Evolutionary conservation across 441 rosid genomes (phyloP), one percentile per base, ranked within the genome.

Genomic region (Iberis amara): DNA sequence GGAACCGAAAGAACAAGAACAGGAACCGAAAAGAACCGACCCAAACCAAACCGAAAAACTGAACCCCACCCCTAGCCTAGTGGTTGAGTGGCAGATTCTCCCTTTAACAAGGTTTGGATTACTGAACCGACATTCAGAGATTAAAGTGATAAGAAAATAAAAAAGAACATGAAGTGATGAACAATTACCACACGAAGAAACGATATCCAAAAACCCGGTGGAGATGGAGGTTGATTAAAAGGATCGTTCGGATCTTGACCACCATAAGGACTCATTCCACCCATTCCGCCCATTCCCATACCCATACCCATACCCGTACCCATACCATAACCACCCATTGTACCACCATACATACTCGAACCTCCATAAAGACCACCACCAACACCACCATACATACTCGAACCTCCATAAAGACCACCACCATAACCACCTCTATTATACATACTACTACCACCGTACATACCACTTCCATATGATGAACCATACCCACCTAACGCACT

Each of bases 191-290:
- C 94, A 3, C 69, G 81, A 49, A 89, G 86, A 68, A 92, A 89
- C 50, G 97, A 89, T 52, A 92, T 79, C 99, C 99, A 92, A 60
- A 92, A 89, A 44, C 99, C 83, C 8, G 99, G 99, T 14, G 97
- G 97, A 50, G 92, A 76, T 15, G 97, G 62, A 26, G 96, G 96
- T 63, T 68, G 74, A 41, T 86, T 92, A 67, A 59, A 79, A 50
- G 96, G 96, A 69, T 87, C 81, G 51, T 90, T 91, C 3, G 92
- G 99, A 76, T 86, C 96, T 75, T 84, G 97, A 65, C 71, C 86
- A 55, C 88, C 96, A 53, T 78, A 76, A 24, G 88, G 92, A 72
- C 98, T 94, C 84, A 69, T 77, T n/a, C 92, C 21, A 3, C 21
- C 30, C 30, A 53, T 69, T 32, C 87, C n/a, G n/a, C n/a, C 96